Conservation (phyloP, 2,329 filamentous ascomycete species). For the Trichophaea hybrida region DNA sequence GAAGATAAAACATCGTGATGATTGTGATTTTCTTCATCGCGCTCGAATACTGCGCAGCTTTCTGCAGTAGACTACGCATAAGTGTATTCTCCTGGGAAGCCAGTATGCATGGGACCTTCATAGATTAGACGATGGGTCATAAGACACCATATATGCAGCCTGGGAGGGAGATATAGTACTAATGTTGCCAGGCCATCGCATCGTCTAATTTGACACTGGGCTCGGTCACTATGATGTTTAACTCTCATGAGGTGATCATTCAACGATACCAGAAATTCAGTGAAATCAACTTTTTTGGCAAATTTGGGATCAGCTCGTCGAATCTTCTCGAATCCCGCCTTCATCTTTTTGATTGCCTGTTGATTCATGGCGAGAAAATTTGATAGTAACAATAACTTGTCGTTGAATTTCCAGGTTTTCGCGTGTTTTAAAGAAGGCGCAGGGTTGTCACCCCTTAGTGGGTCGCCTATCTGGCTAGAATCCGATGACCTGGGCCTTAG, state of each 20-base stretch:
- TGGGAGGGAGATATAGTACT: no score
- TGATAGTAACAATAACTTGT: background rate
- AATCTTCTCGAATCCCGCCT: background rate
- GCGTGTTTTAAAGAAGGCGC: background rate
- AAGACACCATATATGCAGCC: background rate
- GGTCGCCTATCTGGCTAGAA: no score
- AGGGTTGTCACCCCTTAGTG: background rate
- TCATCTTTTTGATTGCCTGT: background rate
- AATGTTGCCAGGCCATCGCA: constrained; percentile 5
- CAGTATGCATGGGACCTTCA: constrained; percentile 8
- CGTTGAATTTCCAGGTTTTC: background rate
- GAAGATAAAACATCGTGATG: constrained; percentile 13
- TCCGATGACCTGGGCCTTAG: background rate
- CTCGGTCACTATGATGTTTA: constrained; percentile 3
- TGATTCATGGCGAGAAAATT: background rate
- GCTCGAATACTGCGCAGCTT: constrained; percentile 6
- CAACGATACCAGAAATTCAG: background rate
- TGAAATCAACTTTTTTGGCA: background rate
- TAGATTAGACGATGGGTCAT: background rate
- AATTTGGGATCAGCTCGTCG: background rate
- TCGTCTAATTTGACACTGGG: constrained; percentile 1
- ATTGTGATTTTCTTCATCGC: constrained; percentile 10
- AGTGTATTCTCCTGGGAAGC: constrained; percentile 6
- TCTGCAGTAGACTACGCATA: constrained; percentile 2
- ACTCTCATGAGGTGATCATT: background rate